Conservation (phyloP, 768 basidiomycete genomes). For the Dictyophora rubrovolvata region DNA sequence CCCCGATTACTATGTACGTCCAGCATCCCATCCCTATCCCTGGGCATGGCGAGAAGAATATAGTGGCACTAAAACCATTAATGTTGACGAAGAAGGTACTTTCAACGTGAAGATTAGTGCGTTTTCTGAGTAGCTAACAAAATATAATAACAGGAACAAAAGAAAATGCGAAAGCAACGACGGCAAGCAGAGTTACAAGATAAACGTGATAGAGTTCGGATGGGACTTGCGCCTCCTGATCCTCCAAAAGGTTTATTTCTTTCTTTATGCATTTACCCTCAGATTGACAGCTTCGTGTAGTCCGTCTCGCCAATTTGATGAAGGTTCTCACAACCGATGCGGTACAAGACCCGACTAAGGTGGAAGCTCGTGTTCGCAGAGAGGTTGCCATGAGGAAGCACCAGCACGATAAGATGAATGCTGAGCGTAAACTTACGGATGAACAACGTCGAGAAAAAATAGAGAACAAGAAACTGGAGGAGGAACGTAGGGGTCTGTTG, state of each 20-base stretch:
- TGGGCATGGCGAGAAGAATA: constrained; percentile 78
- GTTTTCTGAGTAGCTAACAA: neutral
- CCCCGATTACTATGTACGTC: constrained; percentile 81
- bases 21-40: constrained; percentile 98
- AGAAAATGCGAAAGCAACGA: constrained; percentile 91
- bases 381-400: constrained; percentile 89
- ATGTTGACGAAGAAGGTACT: constrained; percentile 85
- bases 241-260: constrained; percentile 70
- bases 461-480: constrained; percentile 75
- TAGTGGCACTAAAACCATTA: constrained; percentile 67
- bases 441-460: constrained; percentile 83
- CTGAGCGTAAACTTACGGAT: constrained; percentile 82
- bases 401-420: constrained; percentile 88
- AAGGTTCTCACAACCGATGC: constrained; percentile 95
- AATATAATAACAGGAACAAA: constrained; percentile 52
- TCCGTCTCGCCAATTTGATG: constrained; percentile 93
- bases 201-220: constrained; percentile 86
- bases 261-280: neutral
- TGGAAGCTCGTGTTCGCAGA: constrained; percentile 88
- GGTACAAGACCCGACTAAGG: constrained; percentile 93
- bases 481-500: constrained; percentile 75
- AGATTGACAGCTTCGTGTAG: constrained; percentile 29
- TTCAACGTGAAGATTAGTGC: constrained; percentile 1
- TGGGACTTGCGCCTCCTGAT: constrained; percentile 94
- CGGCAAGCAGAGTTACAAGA: constrained; percentile 86